Base-by-base conservation (phyloP, 1,284 basidiomycete species). In the Pascua sp. region DNA sequence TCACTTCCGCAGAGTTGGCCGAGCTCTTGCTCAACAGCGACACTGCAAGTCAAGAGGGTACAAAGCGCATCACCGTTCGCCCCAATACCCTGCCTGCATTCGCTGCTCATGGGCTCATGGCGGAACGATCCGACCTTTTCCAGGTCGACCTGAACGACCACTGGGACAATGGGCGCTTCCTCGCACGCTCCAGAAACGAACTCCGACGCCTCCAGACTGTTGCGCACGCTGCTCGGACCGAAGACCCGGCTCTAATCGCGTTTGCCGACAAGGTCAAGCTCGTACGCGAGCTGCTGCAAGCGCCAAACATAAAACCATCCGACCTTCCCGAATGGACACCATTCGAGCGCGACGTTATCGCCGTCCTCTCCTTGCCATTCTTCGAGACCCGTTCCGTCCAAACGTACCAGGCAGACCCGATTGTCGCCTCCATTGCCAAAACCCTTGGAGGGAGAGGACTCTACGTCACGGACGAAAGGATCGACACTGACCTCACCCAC, bases 91-190 rank as follows among this genome's bases (percentile, higher is more conserved):
- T 72, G 49, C 72, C 67, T 32, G 73, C 66, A 10, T 83, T 89
- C 60, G 90, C 88, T 0, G 81, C 87, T 0, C 91, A 96, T 75
- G 82, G 82, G 55, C 82, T 86, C 59, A 77, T 97, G 61, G 88
- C 95, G 84, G 73, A 79, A 10, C 78, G 83, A 12, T 72, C 85
- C 1, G 68, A 82, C 16, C 77, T 86, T 48, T 98, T 90, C 64
- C 70, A 88, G 17, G 84, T 86, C 0, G 81, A 85, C 51, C 73
- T 79, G 18, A 72, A 78, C 38, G 76, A 80, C 41, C 89, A 90
- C 73, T 79, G 84, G 44, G 66, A 77, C 12, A 80, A 79, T 4
- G 84, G 86, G 50, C 77, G 69, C 0, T 92, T 94, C 77, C 71
- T 81, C 41, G 83, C 94, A 42, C 85, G 92, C 3, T 88, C 89